Percentiles rank a stretch among this genome's conserved stretches.
These are phyloP conservation scores for Xylariales sp. DNA, from an alignment of 2,329 filamentous ascomycete genomes.

Conservation along the genomic window DNA sequence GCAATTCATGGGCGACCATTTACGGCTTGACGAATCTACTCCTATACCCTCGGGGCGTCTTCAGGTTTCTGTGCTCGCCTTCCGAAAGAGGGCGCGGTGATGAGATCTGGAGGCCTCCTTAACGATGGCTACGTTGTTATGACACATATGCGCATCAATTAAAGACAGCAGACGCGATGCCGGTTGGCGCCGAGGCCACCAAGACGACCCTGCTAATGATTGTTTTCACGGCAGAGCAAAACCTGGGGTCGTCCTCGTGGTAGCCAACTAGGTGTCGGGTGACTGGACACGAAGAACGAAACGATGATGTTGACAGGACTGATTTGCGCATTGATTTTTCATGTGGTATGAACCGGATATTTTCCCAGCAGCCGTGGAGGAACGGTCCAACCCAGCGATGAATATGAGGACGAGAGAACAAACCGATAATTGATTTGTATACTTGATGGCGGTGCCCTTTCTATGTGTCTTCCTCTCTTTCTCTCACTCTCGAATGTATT, in stretches of 20 bases:
- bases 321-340: constrained; percentile 25
- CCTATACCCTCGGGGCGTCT: constrained; percentile 51
- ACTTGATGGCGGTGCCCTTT: constrained; percentile 27
- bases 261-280: constrained; percentile 41
- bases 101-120: constrained; percentile 46
- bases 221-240: constrained; percentile 40
- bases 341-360: constrained; percentile 12
- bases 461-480: not conserved
- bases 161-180: constrained; percentile 48
- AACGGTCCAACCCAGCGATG: constrained; percentile 14
- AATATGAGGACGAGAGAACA: constrained; percentile 18
- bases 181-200: constrained; percentile 38
- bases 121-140: constrained; percentile 54
- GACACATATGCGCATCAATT: constrained; percentile 53
- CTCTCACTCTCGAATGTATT: constrained; percentile 19
- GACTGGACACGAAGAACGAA: constrained; percentile 50
- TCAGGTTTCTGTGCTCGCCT: constrained; percentile 41
- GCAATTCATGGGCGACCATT: constrained; percentile 53
- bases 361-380: constrained; percentile 9
- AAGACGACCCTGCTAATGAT: constrained; percentile 46
- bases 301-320: constrained; percentile 46
- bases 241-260: constrained; percentile 41
- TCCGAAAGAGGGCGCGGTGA: constrained; percentile 34
- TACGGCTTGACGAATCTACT: constrained; percentile 52
- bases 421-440: constrained; percentile 33